These are phyloP conservation scores for Beauveria caledonica DNA, from an alignment of 2,329 filamentous ascomycete genomes.

Conservation along the genomic window DNA sequence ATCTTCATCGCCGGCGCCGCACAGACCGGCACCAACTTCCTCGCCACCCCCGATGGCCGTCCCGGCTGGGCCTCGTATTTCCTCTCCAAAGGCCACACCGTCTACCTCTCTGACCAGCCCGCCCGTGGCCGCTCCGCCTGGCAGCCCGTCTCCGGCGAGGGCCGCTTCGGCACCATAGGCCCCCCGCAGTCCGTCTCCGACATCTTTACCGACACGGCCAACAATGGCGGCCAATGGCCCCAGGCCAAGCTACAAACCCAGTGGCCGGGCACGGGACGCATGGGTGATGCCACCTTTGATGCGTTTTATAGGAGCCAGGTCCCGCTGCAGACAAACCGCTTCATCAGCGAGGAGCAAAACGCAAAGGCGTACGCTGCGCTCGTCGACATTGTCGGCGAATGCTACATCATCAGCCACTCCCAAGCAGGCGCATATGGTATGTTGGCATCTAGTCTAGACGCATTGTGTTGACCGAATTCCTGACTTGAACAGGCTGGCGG, in stretches of 20 bases:
- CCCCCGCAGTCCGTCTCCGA: slow-evolving; percentile 19
- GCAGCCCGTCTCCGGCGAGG: slow-evolving; percentile 15
- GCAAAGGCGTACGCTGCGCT: slow-evolving; percentile 15
- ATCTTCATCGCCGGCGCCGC: slow-evolving; percentile 26
- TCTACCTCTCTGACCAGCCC: slow-evolving; percentile 33
- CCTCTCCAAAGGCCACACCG: slow-evolving; percentile 29
- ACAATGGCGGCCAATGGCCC: slow-evolving; percentile 21
- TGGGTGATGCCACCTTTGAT: slow-evolving; percentile 39
- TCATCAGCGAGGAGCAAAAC: slow-evolving; percentile 16
- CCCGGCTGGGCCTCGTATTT: slow-evolving; percentile 35
- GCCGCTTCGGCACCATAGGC: slow-evolving; percentile 19
- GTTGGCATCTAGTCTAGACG: not conserved
- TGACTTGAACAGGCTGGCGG: slow-evolving; percentile 13
- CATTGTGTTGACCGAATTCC: not conserved
- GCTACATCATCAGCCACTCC: slow-evolving; percentile 24
- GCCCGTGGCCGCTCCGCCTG: slow-evolving; percentile 25
- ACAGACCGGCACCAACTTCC: slow-evolving; percentile 23
- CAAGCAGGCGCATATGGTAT: slow-evolving; percentile 17
- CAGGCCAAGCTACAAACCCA: slow-evolving; percentile 25
- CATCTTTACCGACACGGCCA: slow-evolving; percentile 20
- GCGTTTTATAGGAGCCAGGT: slow-evolving; percentile 30
- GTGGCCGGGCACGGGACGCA: slow-evolving; percentile 24
- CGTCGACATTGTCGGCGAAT: slow-evolving; percentile 20
- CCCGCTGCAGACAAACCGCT: slow-evolving; percentile 15
- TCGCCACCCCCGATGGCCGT: slow-evolving; percentile 33